These are phyloP conservation scores for Penicillium riverlandense DNA, from an alignment of 495 filamentous ascomycete genomes.

Conservation along the genomic window DNA sequence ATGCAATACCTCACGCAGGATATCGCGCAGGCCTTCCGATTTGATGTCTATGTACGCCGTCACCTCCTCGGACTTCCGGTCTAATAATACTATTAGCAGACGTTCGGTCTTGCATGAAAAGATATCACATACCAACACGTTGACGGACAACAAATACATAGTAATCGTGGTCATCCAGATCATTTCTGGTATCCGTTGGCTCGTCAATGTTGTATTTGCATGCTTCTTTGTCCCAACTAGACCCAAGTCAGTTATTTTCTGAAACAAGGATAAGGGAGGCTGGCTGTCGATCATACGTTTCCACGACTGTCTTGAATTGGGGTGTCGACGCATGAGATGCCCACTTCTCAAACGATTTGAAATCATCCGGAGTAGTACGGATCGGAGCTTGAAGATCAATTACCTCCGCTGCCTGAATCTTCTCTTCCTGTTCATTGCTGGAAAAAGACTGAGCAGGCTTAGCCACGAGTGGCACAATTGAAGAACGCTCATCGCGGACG, in stretches of 20 bases:
- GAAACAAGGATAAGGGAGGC: conserved; percentile 3
- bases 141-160: conserved; percentile 20
- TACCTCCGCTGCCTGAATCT: conserved; percentile 5
- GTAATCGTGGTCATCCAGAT: conserved; percentile 13
- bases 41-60: conserved; percentile 19
- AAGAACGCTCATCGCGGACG: too few relatives aligned
- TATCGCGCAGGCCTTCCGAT: conserved; percentile 22
- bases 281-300: conserved; percentile 11
- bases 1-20: conserved; percentile 18
- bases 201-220: conserved; percentile 18
- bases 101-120: conserved; percentile 1
- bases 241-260: conserved; percentile 7
- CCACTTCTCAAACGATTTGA: conserved; percentile 16
- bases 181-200: conserved; percentile 7
- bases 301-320: conserved; percentile 13
- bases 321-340: conserved; percentile 6
- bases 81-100: conserved; percentile 8
- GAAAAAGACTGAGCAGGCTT: conserved; percentile 1
- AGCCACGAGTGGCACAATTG: too few relatives aligned
- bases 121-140: conserved; percentile 14
- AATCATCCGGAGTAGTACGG: conserved; percentile 15
- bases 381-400: conserved; percentile 14
- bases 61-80: conserved; percentile 15
- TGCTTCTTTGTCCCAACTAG: conserved; percentile 20
- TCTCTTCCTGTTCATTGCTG: conserved; percentile 3